These are phyloP conservation scores for Corylus avellana DNA, from an alignment of 306 rosid genomes.

Conservation along the genomic window DNA sequence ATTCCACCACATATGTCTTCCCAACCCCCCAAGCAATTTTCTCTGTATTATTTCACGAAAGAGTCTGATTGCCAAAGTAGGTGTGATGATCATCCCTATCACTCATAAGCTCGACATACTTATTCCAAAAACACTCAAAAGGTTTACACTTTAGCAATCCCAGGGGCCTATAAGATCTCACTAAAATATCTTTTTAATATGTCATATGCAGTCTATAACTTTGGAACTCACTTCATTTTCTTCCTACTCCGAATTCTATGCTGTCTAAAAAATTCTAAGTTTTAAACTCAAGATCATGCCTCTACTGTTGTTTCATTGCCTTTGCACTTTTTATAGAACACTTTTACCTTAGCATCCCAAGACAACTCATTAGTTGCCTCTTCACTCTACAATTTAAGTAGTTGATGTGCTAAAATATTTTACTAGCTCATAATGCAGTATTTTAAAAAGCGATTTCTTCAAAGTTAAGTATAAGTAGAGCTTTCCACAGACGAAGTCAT, in stretches of 20 bases:
- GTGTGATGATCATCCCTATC: neutral
- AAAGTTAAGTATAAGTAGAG: neutral
- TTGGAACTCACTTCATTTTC: neutral
- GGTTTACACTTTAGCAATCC: neutral
- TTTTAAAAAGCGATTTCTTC: neutral
- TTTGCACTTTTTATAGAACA: neutral
- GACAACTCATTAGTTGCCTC: neutral
- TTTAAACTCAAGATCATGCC: neutral
- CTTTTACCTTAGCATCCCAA: neutral
- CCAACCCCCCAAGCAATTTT: too few relatives aligned
- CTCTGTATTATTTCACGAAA: neutral
- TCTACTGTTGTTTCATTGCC: neutral
- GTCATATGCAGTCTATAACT: neutral
- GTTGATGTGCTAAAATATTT: neutral
- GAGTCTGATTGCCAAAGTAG: neutral
- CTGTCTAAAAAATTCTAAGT: neutral
- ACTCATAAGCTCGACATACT: neutral
- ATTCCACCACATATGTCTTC: neutral
- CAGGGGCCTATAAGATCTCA: neutral
- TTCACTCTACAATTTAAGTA: neutral
- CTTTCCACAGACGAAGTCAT: slow-evolving; percentile 5
- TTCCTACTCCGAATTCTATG: neutral
- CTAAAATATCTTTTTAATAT: neutral
- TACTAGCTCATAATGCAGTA: neutral
- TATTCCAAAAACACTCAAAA: neutral